These are phyloP conservation scores for Adansonia rubrostipa DNA, from an alignment of 441 rosid genomes.

Conservation along the genomic window DNA sequence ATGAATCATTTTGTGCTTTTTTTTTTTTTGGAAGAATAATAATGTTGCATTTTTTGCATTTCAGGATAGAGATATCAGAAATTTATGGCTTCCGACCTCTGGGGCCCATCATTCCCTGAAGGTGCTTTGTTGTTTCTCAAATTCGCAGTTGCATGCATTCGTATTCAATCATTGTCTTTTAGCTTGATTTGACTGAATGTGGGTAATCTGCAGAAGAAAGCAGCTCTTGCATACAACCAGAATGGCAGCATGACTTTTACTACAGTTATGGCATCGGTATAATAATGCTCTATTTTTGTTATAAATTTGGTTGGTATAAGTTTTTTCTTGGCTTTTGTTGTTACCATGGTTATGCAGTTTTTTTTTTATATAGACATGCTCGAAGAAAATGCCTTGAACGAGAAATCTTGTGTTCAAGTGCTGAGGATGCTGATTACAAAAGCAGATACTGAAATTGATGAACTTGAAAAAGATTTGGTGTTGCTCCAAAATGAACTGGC, in stretches of 20 bases:
- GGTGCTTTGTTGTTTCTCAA: slow-evolving; percentile 14
- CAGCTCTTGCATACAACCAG: slow-evolving; percentile 30
- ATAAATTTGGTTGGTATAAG: neutral
- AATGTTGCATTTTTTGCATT: slow-evolving; percentile 16
- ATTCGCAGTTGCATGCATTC: neutral
- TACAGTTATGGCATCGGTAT: slow-evolving; percentile 60
- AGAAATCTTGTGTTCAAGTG: slow-evolving; percentile 57
- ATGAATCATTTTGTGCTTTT: slow-evolving; percentile 17
- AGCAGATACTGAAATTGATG: slow-evolving; percentile 54
- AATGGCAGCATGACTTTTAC: slow-evolving; percentile 47
- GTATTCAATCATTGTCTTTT: slow-evolving; percentile 15
- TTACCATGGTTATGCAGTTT: neutral
- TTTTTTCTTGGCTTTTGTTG: slow-evolving; percentile 14
- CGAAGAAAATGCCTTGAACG: slow-evolving; percentile 62
- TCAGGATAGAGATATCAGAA: slow-evolving; percentile 36
- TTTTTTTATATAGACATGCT: slow-evolving; percentile 45
- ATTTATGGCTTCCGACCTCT: slow-evolving; percentile 6
- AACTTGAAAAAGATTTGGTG: slow-evolving; percentile 51
- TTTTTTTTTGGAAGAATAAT: neutral
- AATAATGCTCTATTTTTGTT: slow-evolving; percentile 6
- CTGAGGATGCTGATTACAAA: slow-evolving; percentile 53
- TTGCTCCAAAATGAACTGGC: slow-evolving; percentile 52
- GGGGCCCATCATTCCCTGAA: slow-evolving; percentile 18
- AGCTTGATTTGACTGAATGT: slow-evolving; percentile 14
- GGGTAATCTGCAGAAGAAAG: slow-evolving; percentile 46